Base-by-base conservation (phyloP, 2,329 filamentous ascomycete species). In the Daldinia sp. region DNA sequence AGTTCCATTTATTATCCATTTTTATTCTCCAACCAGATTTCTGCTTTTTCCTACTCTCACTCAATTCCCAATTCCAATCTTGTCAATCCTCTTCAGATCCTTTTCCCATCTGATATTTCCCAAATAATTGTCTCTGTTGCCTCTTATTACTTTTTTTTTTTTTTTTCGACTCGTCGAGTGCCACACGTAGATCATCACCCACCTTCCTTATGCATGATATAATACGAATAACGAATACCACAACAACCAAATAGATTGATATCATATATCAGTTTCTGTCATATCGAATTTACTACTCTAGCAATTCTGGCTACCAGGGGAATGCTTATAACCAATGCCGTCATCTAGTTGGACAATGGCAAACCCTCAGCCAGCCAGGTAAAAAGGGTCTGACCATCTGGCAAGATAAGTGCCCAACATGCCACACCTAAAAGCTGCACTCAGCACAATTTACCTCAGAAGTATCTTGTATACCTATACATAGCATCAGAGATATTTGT, bases 41-140 rank as follows among this genome's bases (percentile, higher is more conserved):
- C 60, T n/a, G 9, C 6, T 59, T 37, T 54, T 20, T 59, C 35
- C 42, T 20, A 39, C 20, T 13, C n/a, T 61, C 48, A 42, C 26
- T 18, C 55, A 55, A 60, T 37, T 60, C 44, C 35, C 55, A 60
- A 63, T 58, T 58, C 56, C 68, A 60, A 57, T 61, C 63, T 59
- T n/a, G 37, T 53, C 60, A 56, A 63, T 63, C 65, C 23, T 55
- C 20, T 61, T 58, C 65, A 60, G 50, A 63, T 63, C 60, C 44
- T 58, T 64, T 68, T 68, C 60, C 65, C 28, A 56, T 62, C 60
- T 48, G 20, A 37, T 59, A 48, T 33, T 54, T 39, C 48, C 13
- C 50, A 48, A 58, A 48, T 62, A 67, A 59, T 67, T 48, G 42
- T 33, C 53, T 53, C 35, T 65, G 20, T 46, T 51, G 59, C 65